Evolutionary conservation across 768 basidiomycete genomes (phyloP).

Genomic region (Agaricus sinodeliciosus): DNA sequence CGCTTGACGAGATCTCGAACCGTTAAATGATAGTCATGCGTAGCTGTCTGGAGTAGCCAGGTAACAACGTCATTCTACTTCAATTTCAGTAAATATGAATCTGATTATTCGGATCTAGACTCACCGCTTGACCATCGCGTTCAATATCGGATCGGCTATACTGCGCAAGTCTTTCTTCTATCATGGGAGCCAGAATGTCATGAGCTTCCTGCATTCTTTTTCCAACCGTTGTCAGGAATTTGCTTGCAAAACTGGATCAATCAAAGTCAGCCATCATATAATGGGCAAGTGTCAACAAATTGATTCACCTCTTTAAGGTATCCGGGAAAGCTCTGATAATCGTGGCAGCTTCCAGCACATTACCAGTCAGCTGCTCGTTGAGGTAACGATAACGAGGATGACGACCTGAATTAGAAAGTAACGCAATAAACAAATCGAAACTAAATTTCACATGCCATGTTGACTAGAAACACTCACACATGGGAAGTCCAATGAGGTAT

Average conservation of each 20-base stretch:
- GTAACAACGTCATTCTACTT: slow-evolving; percentile 16
- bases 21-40: slow-evolving; percentile 19
- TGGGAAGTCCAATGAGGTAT: slow-evolving; percentile 40
- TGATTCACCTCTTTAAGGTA: background rate
- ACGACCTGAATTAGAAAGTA: background rate
- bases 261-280: background rate
- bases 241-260: slow-evolving; percentile 7
- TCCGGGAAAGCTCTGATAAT: background rate
- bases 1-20: slow-evolving; percentile 18
- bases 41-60: slow-evolving; percentile 21
- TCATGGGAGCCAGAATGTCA: slow-evolving; percentile 8
- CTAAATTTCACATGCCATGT: too few relatives aligned
- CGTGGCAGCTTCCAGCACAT: background rate
- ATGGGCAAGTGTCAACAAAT: background rate
- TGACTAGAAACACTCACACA: slow-evolving; percentile 27
- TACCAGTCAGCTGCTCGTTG: background rate
- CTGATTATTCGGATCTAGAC: background rate
- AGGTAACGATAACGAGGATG: slow-evolving; percentile 18
- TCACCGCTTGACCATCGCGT: slow-evolving; percentile 27
- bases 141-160: slow-evolving; percentile 13
- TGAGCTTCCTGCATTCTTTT: slow-evolving; percentile 1
- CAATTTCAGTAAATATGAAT: background rate
- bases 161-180: slow-evolving; percentile 12
- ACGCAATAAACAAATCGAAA: background rate
- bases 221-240: slow-evolving; percentile 9